Percentiles rank a stretch among this genome's conserved stretches.
These are phyloP conservation scores for Bullera alba DNA, from an alignment of 768 basidiomycete species.

Conservation along the genomic window DNA sequence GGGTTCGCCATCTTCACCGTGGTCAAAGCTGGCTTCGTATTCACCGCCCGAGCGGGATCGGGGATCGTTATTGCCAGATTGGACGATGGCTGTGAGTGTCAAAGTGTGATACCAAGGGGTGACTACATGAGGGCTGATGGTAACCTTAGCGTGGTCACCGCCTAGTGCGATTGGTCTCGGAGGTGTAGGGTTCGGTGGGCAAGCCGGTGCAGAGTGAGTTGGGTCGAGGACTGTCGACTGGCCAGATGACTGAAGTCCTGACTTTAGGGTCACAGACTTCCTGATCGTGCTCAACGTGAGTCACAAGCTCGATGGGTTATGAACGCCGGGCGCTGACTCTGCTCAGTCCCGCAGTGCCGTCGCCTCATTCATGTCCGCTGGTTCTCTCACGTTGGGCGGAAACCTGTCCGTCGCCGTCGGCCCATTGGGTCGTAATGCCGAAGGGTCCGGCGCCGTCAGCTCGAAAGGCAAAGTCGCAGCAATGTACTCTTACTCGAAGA, in stretches of 20 bases:
- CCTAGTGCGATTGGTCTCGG: slow-evolving; percentile 92
- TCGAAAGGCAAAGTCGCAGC: slow-evolving; percentile 81
- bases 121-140: background rate
- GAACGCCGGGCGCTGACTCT: background rate
- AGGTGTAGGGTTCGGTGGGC: slow-evolving; percentile 76
- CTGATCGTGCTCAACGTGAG: slow-evolving; percentile 70
- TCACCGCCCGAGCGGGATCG: slow-evolving; percentile 72
- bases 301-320: background rate
- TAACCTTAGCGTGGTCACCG: slow-evolving; percentile 72
- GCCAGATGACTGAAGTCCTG: slow-evolving; percentile 45
- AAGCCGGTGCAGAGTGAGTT: slow-evolving; percentile 48
- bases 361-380: slow-evolving; percentile 89
- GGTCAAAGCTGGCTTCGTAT: slow-evolving; percentile 53
- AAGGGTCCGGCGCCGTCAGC: slow-evolving; percentile 76
- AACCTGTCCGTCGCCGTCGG: slow-evolving; percentile 79
- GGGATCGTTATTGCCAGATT: slow-evolving; percentile 83
- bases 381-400: slow-evolving; percentile 81
- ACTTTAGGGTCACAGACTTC: slow-evolving; percentile 68
- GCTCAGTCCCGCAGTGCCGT: slow-evolving; percentile 45
- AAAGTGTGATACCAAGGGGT: background rate
- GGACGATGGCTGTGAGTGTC: slow-evolving; percentile 65
- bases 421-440: slow-evolving; percentile 83
- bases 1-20: slow-evolving; percentile 62
- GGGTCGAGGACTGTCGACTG: no score
- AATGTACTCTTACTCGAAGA: slow-evolving; percentile 70